These are phyloP conservation scores for Leccinum barrowsii DNA, from an alignment of 768 basidiomycete genomes.

Conservation along the genomic window DNA sequence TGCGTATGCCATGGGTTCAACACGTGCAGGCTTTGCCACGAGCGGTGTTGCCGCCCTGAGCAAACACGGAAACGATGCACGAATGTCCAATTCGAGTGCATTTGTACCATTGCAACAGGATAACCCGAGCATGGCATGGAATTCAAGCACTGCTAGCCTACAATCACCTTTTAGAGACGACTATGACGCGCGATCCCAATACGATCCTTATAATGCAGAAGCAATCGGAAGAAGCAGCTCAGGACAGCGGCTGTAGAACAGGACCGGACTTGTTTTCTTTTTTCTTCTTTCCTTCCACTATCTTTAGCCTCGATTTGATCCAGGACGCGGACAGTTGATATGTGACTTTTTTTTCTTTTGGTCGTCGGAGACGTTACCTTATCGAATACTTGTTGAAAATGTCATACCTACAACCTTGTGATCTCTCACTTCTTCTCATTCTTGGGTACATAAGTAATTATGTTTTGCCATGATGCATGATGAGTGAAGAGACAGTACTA, in stretches of 20 bases:
- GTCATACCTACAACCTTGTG: constrained; percentile 7
- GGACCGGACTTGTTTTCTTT: not conserved
- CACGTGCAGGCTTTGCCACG: constrained; percentile 26
- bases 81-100: constrained; percentile 62
- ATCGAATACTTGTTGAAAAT: constrained; percentile 1
- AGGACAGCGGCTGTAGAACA: constrained; percentile 24
- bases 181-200: constrained; percentile 13
- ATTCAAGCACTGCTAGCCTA: constrained; percentile 49
- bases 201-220: constrained; percentile 28
- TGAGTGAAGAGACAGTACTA: too few relatives aligned
- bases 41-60: constrained; percentile 20
- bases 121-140: constrained; percentile 56
- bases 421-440: not conserved
- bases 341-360: not conserved
- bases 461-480: not conserved
- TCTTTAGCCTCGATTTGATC: not conserved
- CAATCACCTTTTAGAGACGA: constrained; percentile 38
- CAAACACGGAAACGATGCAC: constrained; percentile 21
- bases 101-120: constrained; percentile 71
- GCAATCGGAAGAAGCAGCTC: constrained; percentile 25
- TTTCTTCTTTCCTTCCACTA: not conserved
- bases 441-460: not conserved
- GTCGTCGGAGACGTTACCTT: constrained; percentile 3
- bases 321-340: constrained; percentile 8
- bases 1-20: constrained; percentile 39